These are phyloP conservation scores for Fusarium sarcochroum DNA, from an alignment of 2,329 filamentous ascomycete species.

Conservation along the genomic window DNA sequence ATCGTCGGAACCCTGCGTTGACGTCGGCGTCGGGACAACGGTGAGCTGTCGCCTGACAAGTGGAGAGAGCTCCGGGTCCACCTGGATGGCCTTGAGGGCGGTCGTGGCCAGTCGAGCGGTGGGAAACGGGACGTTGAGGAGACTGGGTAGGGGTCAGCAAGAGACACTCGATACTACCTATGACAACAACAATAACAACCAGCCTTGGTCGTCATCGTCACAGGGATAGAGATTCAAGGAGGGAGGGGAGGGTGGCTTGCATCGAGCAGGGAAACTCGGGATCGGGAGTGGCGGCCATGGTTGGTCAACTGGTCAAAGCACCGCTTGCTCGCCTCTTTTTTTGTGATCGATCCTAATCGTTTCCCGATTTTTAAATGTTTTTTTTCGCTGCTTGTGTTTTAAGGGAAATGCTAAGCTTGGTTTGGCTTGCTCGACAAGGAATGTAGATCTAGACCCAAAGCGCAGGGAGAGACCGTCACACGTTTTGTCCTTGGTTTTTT, in stretches of 20 bases:
- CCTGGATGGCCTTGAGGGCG: conserved; percentile 81
- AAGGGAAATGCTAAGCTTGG: conserved; percentile 22
- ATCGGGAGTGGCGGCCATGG: conserved; percentile 60
- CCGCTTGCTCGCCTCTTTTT: conserved; percentile 21
- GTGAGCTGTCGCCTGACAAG: conserved; percentile 81
- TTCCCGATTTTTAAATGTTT: conserved; percentile 18
- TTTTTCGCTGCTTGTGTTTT: conserved; percentile 3
- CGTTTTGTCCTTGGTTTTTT: conserved; percentile 13
- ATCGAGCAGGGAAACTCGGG: conserved; percentile 73
- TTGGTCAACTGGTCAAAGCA: conserved; percentile 21
- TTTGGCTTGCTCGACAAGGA: conserved; percentile 26
- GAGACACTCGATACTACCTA: background rate
- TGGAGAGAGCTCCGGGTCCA: conserved; percentile 91
- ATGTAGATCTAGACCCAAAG: conserved; percentile 32
- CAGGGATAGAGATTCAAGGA: conserved; percentile 19
- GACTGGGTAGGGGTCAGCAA: conserved; percentile 62
- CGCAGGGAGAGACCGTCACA: conserved; percentile 23
- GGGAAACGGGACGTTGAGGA: conserved; percentile 85
- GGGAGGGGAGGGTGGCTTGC: conserved; percentile 59
- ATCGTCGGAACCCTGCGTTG: conserved; percentile 39
- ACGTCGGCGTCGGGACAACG: conserved; percentile 58
- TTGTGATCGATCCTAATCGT: conserved; percentile 35
- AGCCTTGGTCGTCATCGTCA: conserved; percentile 24
- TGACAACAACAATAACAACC: conserved; percentile 4
- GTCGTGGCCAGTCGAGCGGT: conserved; percentile 81